Conservation (phyloP, 106 monocot genomes). For the Acorus gramineus region DNA sequence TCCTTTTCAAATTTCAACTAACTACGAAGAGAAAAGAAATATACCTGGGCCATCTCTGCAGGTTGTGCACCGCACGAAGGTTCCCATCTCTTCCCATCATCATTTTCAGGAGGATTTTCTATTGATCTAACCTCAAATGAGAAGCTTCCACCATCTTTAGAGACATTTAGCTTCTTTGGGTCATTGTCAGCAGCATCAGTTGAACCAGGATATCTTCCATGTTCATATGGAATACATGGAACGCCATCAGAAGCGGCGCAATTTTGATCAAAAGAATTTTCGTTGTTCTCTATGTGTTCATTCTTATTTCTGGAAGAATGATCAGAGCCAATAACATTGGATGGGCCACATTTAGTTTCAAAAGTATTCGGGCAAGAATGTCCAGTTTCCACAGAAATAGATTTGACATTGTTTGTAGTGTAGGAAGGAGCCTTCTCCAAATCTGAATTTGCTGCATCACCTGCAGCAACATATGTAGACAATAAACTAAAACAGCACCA, state of each 20-base stretch:
- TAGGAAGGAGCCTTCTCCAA: constrained; percentile 3
- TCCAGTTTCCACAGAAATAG: constrained; percentile 2
- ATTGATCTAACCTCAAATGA: constrained; percentile 49
- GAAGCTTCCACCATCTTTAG: constrained; percentile 51
- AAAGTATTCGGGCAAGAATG: constrained; percentile 13
- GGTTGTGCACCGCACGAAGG: constrained; percentile 29
- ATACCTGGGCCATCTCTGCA: constrained; percentile 31
- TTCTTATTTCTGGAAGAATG: constrained; percentile 13
- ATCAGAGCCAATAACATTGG: constrained; percentile 27
- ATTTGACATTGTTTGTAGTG: constrained; percentile 4
- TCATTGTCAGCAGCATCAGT: constrained; percentile 6
- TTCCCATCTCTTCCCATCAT: constrained; percentile 26
- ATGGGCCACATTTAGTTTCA: constrained; percentile 39
- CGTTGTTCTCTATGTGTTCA: constrained; percentile 13
- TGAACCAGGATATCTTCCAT: not conserved
- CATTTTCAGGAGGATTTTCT: constrained; percentile 29
- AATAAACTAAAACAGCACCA: no score
- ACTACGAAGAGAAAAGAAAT: not conserved
- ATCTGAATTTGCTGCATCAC: not conserved
- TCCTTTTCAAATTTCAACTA: no score
- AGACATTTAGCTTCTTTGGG: constrained; percentile 15
- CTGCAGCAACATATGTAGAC: constrained; percentile 2
- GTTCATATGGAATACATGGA: constrained; percentile 2
- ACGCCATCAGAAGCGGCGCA: constrained; percentile 4
- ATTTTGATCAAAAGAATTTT: constrained; percentile 7